Percentiles rank a stretch among this genome's conserved stretches.
Evolutionary conservation across 2,329 filamentous ascomycete genomes (phyloP).

Genomic region (Furcasterigmium furcatum): DNA sequence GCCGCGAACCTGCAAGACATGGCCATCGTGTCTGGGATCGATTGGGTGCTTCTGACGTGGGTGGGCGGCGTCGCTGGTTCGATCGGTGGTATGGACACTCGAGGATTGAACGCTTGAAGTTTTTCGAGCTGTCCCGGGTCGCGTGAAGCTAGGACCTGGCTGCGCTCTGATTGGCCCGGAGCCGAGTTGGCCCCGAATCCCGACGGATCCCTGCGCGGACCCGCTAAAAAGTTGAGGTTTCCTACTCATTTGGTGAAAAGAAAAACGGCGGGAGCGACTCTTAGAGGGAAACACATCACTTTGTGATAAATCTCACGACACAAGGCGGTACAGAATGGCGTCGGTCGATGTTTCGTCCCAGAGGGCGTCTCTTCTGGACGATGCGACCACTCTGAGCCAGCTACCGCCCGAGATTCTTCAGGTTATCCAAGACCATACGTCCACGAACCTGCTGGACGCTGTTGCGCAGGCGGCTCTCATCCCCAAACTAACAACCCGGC

Average conservation of each 20-base stretch:
- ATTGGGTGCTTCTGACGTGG: slow-evolving; percentile 2
- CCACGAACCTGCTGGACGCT: slow-evolving; percentile 66
- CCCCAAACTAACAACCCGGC: slow-evolving; percentile 64
- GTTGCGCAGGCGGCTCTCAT: slow-evolving; percentile 68
- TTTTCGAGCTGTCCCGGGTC: slow-evolving; percentile 33
- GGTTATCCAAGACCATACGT: slow-evolving; percentile 60
- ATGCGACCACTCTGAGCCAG: slow-evolving; percentile 50
- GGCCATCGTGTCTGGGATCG: slow-evolving; percentile 46
- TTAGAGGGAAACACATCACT: slow-evolving; percentile 13
- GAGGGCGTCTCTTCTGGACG: slow-evolving; percentile 52
- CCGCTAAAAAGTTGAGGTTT: slow-evolving; percentile 26
- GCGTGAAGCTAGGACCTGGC: slow-evolving; percentile 14
- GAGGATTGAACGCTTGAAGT: slow-evolving; percentile 23
- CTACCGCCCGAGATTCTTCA: slow-evolving; percentile 69
- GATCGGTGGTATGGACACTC: slow-evolving; percentile 2
- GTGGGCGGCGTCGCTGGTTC: background rate
- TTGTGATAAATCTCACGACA: background rate
- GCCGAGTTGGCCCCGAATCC: slow-evolving; percentile 27
- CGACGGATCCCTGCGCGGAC: slow-evolving; percentile 17
- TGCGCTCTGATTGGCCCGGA: slow-evolving; percentile 31
- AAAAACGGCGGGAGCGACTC: slow-evolving; percentile 14
- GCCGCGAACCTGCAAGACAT: slow-evolving; percentile 61
- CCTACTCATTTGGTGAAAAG: background rate
- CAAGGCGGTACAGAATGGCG: slow-evolving; percentile 41
- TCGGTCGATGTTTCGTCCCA: slow-evolving; percentile 52